phyloP scores from a whole-genome alignment of 2,329 filamentous ascomycete genomes.

The Fusarium pseudograminearum region DNA sequence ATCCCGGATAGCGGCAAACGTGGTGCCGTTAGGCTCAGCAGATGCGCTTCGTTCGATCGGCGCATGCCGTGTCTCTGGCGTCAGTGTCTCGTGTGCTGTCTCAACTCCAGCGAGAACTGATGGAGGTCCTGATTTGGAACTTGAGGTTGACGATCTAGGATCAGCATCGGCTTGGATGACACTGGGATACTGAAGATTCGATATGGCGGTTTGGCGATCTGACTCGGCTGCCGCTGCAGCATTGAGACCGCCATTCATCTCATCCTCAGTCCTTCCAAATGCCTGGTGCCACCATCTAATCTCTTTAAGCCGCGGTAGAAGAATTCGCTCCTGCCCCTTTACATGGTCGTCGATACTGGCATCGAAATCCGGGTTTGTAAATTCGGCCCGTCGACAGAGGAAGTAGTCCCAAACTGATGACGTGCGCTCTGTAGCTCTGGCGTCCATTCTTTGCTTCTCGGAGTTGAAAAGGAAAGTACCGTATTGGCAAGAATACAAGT shows the following conservation, averaged over 20 bases:
- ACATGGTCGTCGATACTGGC: constrained; percentile 79
- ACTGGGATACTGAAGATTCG: constrained; percentile 50
- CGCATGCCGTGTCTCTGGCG: constrained; percentile 54
- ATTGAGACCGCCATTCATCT: constrained; percentile 85
- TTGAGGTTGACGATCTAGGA: constrained; percentile 47
- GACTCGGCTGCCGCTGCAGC: constrained; percentile 65
- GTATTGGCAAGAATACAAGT: constrained; percentile 95
- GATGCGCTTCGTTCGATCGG: constrained; percentile 60
- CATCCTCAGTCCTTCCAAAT: constrained; percentile 86
- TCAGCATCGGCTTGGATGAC: constrained; percentile 45
- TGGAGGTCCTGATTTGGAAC: constrained; percentile 56
- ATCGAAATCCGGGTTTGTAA: constrained; percentile 85
- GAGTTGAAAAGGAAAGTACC: constrained; percentile 97
- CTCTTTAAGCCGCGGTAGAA: constrained; percentile 82
- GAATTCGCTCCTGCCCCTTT: constrained; percentile 82
- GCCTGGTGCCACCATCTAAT: constrained; percentile 94
- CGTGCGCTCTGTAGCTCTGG: constrained; percentile 76
- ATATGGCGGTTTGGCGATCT: constrained; percentile 54
- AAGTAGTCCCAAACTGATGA: constrained; percentile 98
- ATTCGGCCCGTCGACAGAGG: constrained; percentile 81
- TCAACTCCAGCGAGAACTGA: constrained; percentile 72
- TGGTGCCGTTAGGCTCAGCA: constrained; percentile 56
- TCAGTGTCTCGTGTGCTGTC: constrained; percentile 65
- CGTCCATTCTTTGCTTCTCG: constrained; percentile 85
- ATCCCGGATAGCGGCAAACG: constrained; percentile 61